phyloP scores from a whole-genome alignment of 129 eudicot genomes.

The Saposhnikovia divaricata region DNA sequence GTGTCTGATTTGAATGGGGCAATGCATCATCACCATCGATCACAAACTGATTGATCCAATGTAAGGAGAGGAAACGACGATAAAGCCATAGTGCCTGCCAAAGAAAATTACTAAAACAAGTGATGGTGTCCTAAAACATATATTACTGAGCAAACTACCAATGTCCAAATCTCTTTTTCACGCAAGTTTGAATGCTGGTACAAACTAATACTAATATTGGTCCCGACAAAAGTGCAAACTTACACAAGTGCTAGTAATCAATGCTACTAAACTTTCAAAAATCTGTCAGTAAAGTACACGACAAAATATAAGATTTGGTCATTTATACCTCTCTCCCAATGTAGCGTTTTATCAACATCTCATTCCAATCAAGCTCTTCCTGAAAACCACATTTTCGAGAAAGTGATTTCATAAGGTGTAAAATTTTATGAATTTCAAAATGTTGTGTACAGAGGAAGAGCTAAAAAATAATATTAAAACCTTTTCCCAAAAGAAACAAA shows the following conservation, averaged over 20 bases:
- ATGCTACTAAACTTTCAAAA: background rate
- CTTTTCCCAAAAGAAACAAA: background rate
- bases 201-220: background rate
- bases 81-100: constrained; percentile 87
- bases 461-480: background rate
- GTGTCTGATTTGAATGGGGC: background rate
- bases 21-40: background rate
- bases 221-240: background rate
- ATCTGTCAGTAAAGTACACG: background rate
- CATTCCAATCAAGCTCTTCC: constrained; percentile 80
- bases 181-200: background rate
- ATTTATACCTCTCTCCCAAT: constrained; percentile 71
- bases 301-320: background rate
- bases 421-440: background rate
- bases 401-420: background rate
- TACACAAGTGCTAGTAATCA: background rate
- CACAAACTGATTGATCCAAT: constrained; percentile 59
- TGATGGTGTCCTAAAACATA: background rate
- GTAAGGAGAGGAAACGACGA: constrained; percentile 67
- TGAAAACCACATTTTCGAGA: constrained; percentile 16
- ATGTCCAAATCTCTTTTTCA: background rate
- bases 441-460: background rate
- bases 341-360: constrained; percentile 52
- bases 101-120: constrained; percentile 6
- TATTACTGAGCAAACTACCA: background rate